Base-by-base conservation (phyloP, 495 filamentous ascomycete species). In the Penicillium canariense region DNA sequence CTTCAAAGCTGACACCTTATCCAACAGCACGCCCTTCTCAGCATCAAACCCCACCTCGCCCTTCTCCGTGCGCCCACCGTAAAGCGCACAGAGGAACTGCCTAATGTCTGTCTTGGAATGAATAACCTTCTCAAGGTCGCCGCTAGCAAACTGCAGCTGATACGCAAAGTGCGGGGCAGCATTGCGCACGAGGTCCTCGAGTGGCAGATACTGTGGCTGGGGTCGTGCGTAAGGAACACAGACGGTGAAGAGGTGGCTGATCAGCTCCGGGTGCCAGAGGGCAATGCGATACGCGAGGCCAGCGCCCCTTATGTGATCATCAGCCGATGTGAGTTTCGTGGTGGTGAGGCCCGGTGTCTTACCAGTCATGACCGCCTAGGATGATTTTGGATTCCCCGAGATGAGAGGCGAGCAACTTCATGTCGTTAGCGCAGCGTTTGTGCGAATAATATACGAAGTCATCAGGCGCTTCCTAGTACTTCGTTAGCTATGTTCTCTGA, bases 331-430 rank as follows among this genome's bases (percentile, higher is more conserved):
- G 48, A 11, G 4, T 14, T 28, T 50, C 9, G 1, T 17, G 20
- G 5, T 17, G 23, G 20, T 46, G 22, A 20, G 14, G n/a, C n/a
- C n/a, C 38, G 3, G 4, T 25, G 20, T 31, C 77, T 62, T 85
- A 90, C 92, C 91, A 96, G 68, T 96, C 91, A 66, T 96, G 91
- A 7, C 90, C 91, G 12, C 88, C 87, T 11, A 96, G 76, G 25
- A 95, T 84, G 56, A 90, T 84, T 8, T 68, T 74, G 9, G 71
- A 65, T 32, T 78, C 77, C 18, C 82, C 76, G 18, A 93, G 70
- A 18, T 84, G 78, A 4, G 66, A 61, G 4, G 85, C 81, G 7
- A 91, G 75, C 52, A 79, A 82, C 18, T 79, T 82, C 59, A 95
- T 81, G 62, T 92, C 88, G 36, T 84, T 79, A 18, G 87, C 80